Conservation (phyloP, 2,329 filamentous ascomycete species). For the Pseudogymnoascus sp. region DNA sequence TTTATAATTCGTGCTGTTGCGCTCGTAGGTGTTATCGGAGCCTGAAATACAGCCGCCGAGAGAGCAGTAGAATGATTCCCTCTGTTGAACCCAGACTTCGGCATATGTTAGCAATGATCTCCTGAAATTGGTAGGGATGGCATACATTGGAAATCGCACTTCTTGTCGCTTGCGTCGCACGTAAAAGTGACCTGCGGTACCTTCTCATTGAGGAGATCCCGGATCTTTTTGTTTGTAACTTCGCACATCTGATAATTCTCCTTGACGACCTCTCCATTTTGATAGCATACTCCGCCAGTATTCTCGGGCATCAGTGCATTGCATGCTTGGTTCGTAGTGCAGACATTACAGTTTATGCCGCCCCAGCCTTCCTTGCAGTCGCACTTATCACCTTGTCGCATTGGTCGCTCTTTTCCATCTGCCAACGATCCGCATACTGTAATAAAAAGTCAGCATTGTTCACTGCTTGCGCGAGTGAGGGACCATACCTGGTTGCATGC, state of each 20-base stretch:
- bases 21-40: constrained; percentile 58
- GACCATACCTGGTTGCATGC: constrained; percentile 64
- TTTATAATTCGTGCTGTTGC: constrained; percentile 77
- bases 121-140: constrained; percentile 11
- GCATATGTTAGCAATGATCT: constrained; percentile 18
- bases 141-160: constrained; percentile 93
- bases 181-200: constrained; percentile 92
- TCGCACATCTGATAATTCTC: constrained; percentile 98
- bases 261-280: constrained; percentile 81
- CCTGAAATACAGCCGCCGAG: constrained; percentile 72
- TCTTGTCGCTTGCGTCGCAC: constrained; percentile 65
- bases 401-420: constrained; percentile 69
- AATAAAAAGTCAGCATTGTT: neutral
- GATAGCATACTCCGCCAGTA: constrained; percentile 83
- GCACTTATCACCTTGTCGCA: constrained; percentile 65
- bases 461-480: neutral
- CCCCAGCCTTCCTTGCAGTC: constrained; percentile 89
- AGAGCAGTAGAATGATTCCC: constrained; percentile 94
- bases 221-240: constrained; percentile 92
- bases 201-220: constrained; percentile 74
- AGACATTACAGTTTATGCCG: constrained; percentile 98
- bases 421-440: constrained; percentile 78
- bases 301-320: constrained; percentile 78
- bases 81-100: constrained; percentile 85
- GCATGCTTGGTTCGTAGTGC: constrained; percentile 74